Evolutionary conservation across 495 filamentous ascomycete genomes (phyloP).

Genomic region (Cercophora sp.): DNA sequence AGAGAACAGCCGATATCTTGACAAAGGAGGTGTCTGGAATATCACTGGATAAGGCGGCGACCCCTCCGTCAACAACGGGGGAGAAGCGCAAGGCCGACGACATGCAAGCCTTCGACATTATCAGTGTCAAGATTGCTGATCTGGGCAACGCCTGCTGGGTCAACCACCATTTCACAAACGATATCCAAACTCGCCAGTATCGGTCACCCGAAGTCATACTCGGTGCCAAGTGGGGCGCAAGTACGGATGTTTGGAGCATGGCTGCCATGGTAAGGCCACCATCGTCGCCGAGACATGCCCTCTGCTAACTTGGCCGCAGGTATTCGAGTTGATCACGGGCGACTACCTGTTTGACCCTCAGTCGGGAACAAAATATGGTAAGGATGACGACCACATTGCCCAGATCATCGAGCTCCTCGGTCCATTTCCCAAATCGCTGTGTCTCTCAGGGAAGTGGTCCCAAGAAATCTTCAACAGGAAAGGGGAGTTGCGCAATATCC

Average conservation of each 20-base stretch:
- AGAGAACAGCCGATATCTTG: conserved; percentile 90
- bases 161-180: conserved; percentile 97
- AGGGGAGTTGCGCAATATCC: conserved; percentile 96
- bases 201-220: conserved; percentile 95
- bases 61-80: conserved; percentile 36
- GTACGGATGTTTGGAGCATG: conserved; percentile 99
- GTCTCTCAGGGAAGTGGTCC: conserved; percentile 89
- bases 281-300: not conserved
- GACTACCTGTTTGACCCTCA: conserved; percentile 99
- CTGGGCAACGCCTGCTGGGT: conserved; percentile 99
- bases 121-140: conserved; percentile 98
- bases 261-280: conserved; percentile 77
- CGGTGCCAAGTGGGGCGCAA: conserved; percentile 96
- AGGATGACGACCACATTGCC: conserved; percentile 99
- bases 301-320: conserved; percentile 45
- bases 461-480: conserved; percentile 99
- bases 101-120: conserved; percentile 61
- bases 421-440: conserved; percentile 86
- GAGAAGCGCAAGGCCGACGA: conserved; percentile 52
- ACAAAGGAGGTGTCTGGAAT: conserved; percentile 93
- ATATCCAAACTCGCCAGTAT: conserved; percentile 98
- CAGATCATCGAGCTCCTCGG: conserved; percentile 98
- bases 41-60: conserved; percentile 73
- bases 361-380: conserved; percentile 98
- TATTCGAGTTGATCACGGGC: conserved; percentile 96